phyloP scores from a whole-genome alignment of 2,329 filamentous ascomycete genomes.

The Decorospora gaudefroyi region DNA sequence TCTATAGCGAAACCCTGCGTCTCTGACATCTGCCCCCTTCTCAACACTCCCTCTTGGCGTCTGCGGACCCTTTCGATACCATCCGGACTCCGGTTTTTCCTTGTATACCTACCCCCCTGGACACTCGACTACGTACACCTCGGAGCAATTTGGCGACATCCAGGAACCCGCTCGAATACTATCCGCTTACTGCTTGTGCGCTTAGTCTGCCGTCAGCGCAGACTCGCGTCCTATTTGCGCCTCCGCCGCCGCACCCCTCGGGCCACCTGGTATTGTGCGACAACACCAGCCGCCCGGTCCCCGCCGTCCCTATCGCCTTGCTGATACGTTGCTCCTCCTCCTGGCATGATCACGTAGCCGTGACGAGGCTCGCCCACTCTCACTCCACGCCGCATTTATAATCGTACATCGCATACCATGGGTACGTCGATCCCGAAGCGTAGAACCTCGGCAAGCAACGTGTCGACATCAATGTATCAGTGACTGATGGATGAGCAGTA shows the following conservation, averaged over 20 bases:
- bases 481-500: constrained; percentile 35
- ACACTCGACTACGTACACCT: no score
- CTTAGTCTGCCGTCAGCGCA: constrained; percentile 3
- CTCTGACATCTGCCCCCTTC: constrained; percentile 8
- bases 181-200: background rate
- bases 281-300: constrained; percentile 1
- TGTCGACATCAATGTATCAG: background rate
- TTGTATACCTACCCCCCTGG: constrained; percentile 7
- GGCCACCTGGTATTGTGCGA: constrained; percentile 8
- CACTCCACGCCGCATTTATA: constrained; percentile 32
- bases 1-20: constrained; percentile 8
- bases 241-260: constrained; percentile 15
- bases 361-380: constrained; percentile 16
- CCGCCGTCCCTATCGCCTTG: background rate
- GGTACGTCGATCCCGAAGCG: constrained; percentile 26
- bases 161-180: no score
- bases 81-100: constrained; percentile 1
- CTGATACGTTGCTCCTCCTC: constrained; percentile 2
- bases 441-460: background rate
- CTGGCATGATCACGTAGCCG: constrained; percentile 38
- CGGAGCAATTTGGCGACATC: no score
- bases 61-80: constrained; percentile 11
- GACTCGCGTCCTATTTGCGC: no score
- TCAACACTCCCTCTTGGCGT: constrained; percentile 12
- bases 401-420: constrained; percentile 28